Conservation (phyloP, 176 grass and related monocot species). For the Bolboschoenus planiculmis region DNA sequence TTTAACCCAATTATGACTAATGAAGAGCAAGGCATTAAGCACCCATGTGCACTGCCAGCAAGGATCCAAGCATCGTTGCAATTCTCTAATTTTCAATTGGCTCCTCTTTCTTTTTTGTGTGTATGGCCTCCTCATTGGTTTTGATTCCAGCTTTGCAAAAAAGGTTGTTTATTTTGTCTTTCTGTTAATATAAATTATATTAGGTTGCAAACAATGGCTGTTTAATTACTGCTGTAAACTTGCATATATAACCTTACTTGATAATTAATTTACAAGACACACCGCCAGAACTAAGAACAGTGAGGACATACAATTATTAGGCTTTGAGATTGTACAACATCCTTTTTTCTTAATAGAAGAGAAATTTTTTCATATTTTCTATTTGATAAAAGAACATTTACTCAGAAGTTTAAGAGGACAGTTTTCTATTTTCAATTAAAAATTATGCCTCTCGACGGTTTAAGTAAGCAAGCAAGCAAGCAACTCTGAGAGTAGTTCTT, state of each 20-base stretch:
- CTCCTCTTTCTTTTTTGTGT: not conserved
- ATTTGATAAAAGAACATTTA: too few relatives aligned
- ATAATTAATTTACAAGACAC: too few relatives aligned
- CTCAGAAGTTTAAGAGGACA: not conserved
- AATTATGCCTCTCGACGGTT: not conserved
- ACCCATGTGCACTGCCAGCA: not conserved
- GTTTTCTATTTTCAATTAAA: not conserved
- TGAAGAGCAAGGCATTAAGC: not conserved
- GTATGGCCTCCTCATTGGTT: not conserved
- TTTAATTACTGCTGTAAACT: too few relatives aligned
- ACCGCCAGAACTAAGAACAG: too few relatives aligned
- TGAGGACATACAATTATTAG: too few relatives aligned
- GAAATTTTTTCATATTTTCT: too few relatives aligned
- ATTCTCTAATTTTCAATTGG: not conserved
- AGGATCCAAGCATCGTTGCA: not conserved
- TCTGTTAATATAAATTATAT: too few relatives aligned
- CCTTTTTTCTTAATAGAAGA: too few relatives aligned
- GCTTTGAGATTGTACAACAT: too few relatives aligned
- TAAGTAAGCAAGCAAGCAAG: too few relatives aligned
- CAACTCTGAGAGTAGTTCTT: too few relatives aligned
- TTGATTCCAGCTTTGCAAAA: not conserved
- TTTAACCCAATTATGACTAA: constrained; percentile 1
- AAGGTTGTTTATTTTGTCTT: not conserved
- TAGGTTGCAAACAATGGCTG: not conserved
- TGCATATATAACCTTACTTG: too few relatives aligned